Evolutionary conservation across 352 stramenopile species (phyloP), one percentile per base, ranked within the genome.

Genomic region (Aphanomyces cochlioides): DNA sequence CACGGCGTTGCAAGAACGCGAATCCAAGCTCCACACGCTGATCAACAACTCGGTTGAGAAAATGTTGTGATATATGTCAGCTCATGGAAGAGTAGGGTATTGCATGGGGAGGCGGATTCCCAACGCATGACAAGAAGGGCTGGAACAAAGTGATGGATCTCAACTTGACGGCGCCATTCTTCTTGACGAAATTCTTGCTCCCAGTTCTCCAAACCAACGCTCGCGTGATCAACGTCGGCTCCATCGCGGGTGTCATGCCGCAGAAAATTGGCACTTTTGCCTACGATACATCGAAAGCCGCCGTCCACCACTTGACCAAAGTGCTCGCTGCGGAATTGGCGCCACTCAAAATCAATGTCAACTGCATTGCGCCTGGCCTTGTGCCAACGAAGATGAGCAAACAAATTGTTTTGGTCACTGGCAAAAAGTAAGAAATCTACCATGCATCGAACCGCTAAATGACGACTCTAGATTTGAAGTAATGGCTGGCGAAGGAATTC

Each of bases 251-350:
- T 21, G 73, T 98, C 37, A 71, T 91, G 47, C 90, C 75, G 73
- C 87, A 98, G 79, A 83, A 85, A 39, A 83, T 97, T 56, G 80
- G 84, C 10, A 97, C 92, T 17, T 87, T 96, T 69, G 91, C 93
- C n/a, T 99, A 99, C 80, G 92, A 98, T 77, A 86, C 88, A 58
- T 94, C 80, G 68, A 99, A 99, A 83, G 94, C 95, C 4, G 96
- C 92, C 3, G 77, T 98, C 19, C 93, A 98, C 77, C 88, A 97
- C 70, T 75, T 99, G 28, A 98, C 94, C 34, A 90, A 89, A 48
- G 89, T 96, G 54, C 67, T 98, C 40, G 87, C 94, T 0, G 80
- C 84, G 0, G 96, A 98, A 75, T 84, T 99, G 7, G 92, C 85
- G 63, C 80, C 80, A 36, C 83, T 79, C 7, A 78, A 82, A 13